phyloP scores from a whole-genome alignment of 495 filamentous ascomycete species.

The Trichocladium antarcticum region DNA sequence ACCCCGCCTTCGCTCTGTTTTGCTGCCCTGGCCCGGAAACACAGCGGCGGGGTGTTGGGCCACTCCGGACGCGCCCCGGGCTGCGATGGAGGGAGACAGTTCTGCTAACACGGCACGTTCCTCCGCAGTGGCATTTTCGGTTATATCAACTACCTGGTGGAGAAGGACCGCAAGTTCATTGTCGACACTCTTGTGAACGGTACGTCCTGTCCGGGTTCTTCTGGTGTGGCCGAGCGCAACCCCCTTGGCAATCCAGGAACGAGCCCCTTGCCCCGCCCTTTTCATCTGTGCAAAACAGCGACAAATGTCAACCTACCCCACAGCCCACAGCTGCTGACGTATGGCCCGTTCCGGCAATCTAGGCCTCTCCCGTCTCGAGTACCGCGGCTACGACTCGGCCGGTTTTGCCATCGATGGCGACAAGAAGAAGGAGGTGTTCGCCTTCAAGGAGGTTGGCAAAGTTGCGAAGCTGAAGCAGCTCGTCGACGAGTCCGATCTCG shows the following conservation, averaged over 20 bases:
- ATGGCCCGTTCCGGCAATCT: slow-evolving; percentile 10
- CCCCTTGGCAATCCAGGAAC: slow-evolving; percentile 3
- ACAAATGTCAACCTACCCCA: background rate
- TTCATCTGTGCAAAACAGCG: slow-evolving; percentile 14
- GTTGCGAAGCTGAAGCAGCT: slow-evolving; percentile 91
- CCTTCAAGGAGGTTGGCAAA: slow-evolving; percentile 99
- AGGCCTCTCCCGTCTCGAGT: slow-evolving; percentile 80
- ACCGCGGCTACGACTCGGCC: slow-evolving; percentile 95
- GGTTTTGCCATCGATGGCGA: slow-evolving; percentile 93
- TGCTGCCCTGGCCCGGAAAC: background rate
- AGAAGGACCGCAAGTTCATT: slow-evolving; percentile 92
- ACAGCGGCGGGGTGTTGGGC: background rate
- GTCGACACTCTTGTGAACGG: slow-evolving; percentile 94
- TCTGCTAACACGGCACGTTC: slow-evolving; percentile 1
- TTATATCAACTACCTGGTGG: slow-evolving; percentile 85
- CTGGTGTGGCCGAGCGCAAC: background rate
- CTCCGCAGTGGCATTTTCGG: slow-evolving; percentile 88
- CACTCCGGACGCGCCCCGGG: background rate
- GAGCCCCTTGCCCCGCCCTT: slow-evolving; percentile 11
- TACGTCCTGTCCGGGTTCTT: slow-evolving; percentile 25
- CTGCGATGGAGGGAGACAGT: background rate
- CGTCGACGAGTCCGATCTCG: slow-evolving; percentile 69
- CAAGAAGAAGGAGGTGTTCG: slow-evolving; percentile 95
- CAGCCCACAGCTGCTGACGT: slow-evolving; percentile 11
- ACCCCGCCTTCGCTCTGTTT: slow-evolving; percentile 6